Evolutionary conservation across 768 basidiomycete genomes (phyloP), one percentile per base, ranked within the genome.

Genomic region (Daedaleopsis nitida): DNA sequence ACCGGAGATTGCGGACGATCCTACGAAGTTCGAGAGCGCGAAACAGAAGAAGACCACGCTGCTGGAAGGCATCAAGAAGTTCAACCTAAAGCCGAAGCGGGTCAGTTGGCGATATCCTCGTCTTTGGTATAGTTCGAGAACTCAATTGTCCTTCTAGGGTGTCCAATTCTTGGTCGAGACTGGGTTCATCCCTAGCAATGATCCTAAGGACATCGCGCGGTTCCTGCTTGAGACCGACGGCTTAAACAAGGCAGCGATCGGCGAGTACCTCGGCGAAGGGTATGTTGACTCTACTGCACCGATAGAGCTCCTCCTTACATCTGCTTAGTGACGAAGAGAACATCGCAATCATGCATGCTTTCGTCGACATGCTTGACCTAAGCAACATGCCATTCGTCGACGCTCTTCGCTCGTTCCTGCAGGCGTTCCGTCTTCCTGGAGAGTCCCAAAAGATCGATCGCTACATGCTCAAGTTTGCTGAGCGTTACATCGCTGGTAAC

Each of bases 361-460:
- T 98, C 68, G 94, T 98, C 58, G 95, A 98, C 72, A 75, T 87
- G 68, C 81, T 99, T 70, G 93, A 98, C 64, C 93, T 99, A 75
- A 84, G 82, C 45, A 86, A 88, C 60, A 75, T 86, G 56, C 78
- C 83, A 17, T 99, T 99, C 71, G 88, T 96, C 44, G 92, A 96
- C 68, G 95, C 97, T 1, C 78, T 99, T 43, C 86, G 97, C 21
- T 70, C 86, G 59, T 98, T 97, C 76, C 77, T 99, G 27, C 97
- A 99, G 73, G 85, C 94, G 4, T 98, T 98, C 84, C 91, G 97
- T 51, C 83, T 99, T 19, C 97, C 97, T 8, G 97, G 97, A 47
- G 97, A 99, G 75, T 81, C 94, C 0, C 97, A 99, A 74, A 98
- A 98, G 77, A 98, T 99, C 66, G 97, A 99, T 81, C 88, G 97